A percentile compares a stretch with the other conserved stretches of the same genome.
phyloP scores from a whole-genome alignment of 805 yeast genomes.

The Wickerhamomyces bisporus region DNA sequence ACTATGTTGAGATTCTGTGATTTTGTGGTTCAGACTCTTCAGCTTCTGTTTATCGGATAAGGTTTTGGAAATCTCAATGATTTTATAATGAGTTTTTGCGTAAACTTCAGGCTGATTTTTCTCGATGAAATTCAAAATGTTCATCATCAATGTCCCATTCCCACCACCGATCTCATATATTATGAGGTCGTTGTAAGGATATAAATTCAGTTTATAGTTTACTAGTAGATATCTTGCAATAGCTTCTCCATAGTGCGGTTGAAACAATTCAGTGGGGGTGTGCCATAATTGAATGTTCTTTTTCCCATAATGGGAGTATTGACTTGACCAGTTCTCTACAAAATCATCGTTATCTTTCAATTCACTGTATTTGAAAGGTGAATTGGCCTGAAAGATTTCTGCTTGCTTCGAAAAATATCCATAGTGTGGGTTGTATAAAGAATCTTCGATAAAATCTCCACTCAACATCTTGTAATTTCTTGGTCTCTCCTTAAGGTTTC shows the following conservation, averaged over 20 bases:
- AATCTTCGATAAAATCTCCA: constrained; percentile 79
- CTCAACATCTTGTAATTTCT: constrained; percentile 61
- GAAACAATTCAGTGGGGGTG: constrained; percentile 82
- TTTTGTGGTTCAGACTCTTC: constrained; percentile 9
- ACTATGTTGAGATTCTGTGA: constrained; percentile 37
- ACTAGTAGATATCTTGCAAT: constrained; percentile 74
- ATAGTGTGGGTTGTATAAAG: constrained; percentile 73
- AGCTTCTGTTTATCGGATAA: constrained; percentile 25
- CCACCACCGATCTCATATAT: constrained; percentile 91
- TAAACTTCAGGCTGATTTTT: constrained; percentile 70
- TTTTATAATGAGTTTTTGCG: constrained; percentile 49
- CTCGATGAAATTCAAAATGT: constrained; percentile 61
- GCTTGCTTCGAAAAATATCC: constrained; percentile 81
- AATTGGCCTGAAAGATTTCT: constrained; percentile 63
- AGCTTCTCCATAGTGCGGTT: constrained; percentile 82
- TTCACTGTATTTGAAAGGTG: constrained; percentile 57
- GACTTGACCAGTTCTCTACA: constrained; percentile 58
- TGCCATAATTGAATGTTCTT: constrained; percentile 68
- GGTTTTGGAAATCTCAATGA: constrained; percentile 19
- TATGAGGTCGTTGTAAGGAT: constrained; percentile 65
- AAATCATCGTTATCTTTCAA: constrained; percentile 65
- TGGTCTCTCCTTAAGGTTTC: constrained; percentile 42
- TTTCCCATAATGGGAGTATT: constrained; percentile 45
- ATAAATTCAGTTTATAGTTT: constrained; percentile 61
- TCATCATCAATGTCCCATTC: constrained; percentile 79